These are phyloP conservation scores for Pestalotiopsis sp. DNA, from an alignment of 2,329 filamentous ascomycete genomes.

Conservation along the genomic window DNA sequence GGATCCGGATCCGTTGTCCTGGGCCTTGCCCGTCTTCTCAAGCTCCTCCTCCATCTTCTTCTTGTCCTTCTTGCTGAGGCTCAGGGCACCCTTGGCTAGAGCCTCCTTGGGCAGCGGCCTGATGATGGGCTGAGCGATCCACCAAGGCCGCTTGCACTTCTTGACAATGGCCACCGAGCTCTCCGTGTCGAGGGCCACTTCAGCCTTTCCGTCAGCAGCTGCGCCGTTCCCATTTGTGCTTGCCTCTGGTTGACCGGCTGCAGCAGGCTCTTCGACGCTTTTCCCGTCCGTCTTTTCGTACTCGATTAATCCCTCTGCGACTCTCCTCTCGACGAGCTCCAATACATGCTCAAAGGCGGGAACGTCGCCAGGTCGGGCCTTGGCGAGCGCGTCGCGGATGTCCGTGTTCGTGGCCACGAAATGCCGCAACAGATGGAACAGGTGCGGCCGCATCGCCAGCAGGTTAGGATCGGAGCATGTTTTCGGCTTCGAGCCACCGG, in stretches of 20 bases:
- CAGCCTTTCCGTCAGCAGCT: conserved; percentile 27
- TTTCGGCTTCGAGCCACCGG: conserved; percentile 40
- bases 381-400: conserved; percentile 81
- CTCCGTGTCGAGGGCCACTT: conserved; percentile 42
- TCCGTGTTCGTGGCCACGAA: conserved; percentile 79
- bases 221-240: conserved; percentile 16
- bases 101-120: conserved; percentile 87
- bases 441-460: conserved; percentile 80
- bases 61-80: conserved; percentile 69
- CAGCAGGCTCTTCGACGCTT: conserved; percentile 42
- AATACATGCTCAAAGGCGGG: conserved; percentile 76
- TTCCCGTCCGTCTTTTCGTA: conserved; percentile 56
- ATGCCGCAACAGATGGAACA: conserved; percentile 87
- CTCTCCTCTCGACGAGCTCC: conserved; percentile 70
- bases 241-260: conserved; percentile 31
- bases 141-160: conserved; percentile 80
- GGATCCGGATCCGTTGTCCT: neutral
- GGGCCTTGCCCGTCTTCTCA: conserved; percentile 10
- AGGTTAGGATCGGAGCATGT: conserved; percentile 60
- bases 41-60: conserved; percentile 39
- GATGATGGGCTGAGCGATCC: conserved; percentile 86
- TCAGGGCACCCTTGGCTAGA: conserved; percentile 75
- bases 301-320: conserved; percentile 71
- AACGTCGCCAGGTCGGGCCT: conserved; percentile 68
- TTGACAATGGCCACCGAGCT: conserved; percentile 68